Evolutionary conservation across 495 filamentous ascomycete genomes (phyloP).

Genomic region (Tuber brumale): DNA sequence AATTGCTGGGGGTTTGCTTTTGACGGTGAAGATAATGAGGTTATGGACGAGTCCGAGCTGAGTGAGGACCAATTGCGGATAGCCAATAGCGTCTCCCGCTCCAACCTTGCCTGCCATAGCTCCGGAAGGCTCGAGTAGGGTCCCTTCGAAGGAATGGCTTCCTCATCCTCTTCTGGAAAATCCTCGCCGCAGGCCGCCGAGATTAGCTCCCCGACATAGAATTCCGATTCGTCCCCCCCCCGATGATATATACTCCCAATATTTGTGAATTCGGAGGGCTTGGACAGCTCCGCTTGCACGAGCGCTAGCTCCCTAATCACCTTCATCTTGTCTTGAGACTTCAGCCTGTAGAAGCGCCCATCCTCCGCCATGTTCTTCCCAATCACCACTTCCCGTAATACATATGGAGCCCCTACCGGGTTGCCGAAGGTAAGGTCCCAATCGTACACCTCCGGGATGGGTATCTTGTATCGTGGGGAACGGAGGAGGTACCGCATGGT

Average conservation of each 20-base stretch:
- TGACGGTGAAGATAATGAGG: slow-evolving; percentile 33
- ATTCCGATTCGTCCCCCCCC: slow-evolving; percentile 21
- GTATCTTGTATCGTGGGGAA: slow-evolving; percentile 39
- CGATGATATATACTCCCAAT: slow-evolving; percentile 39
- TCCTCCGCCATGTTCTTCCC: slow-evolving; percentile 41
- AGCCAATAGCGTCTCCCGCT: slow-evolving; percentile 36
- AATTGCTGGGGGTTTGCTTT: slow-evolving; percentile 40
- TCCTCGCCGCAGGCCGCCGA: slow-evolving; percentile 32
- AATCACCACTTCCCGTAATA: slow-evolving; percentile 38
- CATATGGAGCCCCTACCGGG: slow-evolving; percentile 40
- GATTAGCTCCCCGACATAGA: slow-evolving; percentile 40
- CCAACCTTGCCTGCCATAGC: slow-evolving; percentile 38
- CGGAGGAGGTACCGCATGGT: slow-evolving; percentile 40
- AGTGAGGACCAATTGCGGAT: slow-evolving; percentile 39
- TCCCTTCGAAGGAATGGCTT: slow-evolving; percentile 29
- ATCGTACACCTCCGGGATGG: slow-evolving; percentile 34
- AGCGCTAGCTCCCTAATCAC: slow-evolving; percentile 37
- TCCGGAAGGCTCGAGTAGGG: slow-evolving; percentile 36
- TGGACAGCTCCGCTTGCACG: slow-evolving; percentile 40
- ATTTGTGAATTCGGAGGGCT: slow-evolving; percentile 40
- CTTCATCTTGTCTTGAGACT: slow-evolving; percentile 34
- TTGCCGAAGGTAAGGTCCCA: slow-evolving; percentile 41
- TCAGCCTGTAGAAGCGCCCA: slow-evolving; percentile 36
- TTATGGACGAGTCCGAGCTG: slow-evolving; percentile 32
- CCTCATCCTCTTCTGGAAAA: slow-evolving; percentile 12